Conservation (phyloP, 2,329 filamentous ascomycete species). For the Dactylellina haptotyla region DNA sequence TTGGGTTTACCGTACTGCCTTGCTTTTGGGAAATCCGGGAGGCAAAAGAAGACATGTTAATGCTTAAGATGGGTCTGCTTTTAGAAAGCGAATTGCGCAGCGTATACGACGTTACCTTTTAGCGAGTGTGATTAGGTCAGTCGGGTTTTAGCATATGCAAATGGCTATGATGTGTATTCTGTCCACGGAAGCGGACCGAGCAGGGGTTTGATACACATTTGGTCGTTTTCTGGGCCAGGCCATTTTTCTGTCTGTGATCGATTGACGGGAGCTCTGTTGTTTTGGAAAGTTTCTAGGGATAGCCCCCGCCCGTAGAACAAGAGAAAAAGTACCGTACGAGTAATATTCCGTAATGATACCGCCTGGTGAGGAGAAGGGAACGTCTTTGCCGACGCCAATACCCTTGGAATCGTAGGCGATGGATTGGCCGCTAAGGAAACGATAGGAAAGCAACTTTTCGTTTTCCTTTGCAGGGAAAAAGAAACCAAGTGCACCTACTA, state of each 20-base stretch:
- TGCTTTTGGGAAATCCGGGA: background rate
- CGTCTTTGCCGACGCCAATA: constrained; percentile 33
- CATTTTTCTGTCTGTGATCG: constrained; percentile 1
- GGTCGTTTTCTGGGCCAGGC: constrained; percentile 7
- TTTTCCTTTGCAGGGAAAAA: no score
- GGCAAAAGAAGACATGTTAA: constrained; percentile 5
- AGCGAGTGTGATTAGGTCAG: no score
- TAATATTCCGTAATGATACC: constrained; percentile 41
- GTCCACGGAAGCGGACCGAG: constrained; percentile 43
- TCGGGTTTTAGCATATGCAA: no score
- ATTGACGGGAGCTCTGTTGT: constrained; percentile 28
- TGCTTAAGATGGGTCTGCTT: constrained; percentile 23
- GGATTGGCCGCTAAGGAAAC: background rate
- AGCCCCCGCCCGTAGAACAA: background rate
- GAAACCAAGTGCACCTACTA: constrained; percentile 28
- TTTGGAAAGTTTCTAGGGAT: constrained; percentile 8
- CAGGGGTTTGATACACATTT: constrained; percentile 13
- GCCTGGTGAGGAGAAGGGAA: background rate
- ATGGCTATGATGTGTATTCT: constrained; percentile 10
- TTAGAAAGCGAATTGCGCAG: constrained; percentile 5
- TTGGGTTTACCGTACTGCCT: background rate
- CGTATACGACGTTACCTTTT: constrained; percentile 3
- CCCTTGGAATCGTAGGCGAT: constrained; percentile 10
- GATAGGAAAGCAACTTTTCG: constrained; percentile 3
- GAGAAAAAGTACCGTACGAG: constrained; percentile 13